phyloP scores from a whole-genome alignment of 495 filamentous ascomycete species.

The Immersiella caudata region DNA sequence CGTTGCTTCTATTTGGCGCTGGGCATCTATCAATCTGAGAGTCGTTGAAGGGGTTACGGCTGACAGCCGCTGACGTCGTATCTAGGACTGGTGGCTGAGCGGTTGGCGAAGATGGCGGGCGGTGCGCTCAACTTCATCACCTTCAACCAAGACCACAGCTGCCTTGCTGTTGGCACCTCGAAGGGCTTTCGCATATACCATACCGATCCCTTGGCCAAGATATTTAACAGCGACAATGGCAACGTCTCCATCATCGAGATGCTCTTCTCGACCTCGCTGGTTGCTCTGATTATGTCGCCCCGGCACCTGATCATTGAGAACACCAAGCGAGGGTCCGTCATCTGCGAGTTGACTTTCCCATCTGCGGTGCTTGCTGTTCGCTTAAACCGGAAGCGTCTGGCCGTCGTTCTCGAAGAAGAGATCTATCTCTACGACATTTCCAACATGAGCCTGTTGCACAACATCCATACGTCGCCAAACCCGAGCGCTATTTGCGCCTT shows the following conservation, averaged over 20 bases:
- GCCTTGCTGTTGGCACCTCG: constrained; percentile 87
- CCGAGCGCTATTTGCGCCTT: constrained; percentile 87
- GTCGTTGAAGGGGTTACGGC: not conserved
- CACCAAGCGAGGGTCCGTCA: constrained; percentile 95
- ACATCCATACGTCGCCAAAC: constrained; percentile 91
- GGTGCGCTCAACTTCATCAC: constrained; percentile 94
- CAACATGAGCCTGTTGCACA: constrained; percentile 92
- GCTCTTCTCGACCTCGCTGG: constrained; percentile 98
- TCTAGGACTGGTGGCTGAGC: not conserved
- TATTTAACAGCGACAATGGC: constrained; percentile 88
- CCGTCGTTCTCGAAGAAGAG: constrained; percentile 89
- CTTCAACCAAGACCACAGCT: constrained; percentile 98
- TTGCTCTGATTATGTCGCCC: constrained; percentile 88
- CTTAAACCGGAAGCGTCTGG: constrained; percentile 89
- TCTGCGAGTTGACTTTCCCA: constrained; percentile 98
- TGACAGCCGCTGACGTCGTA: constrained; percentile 6
- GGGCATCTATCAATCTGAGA: not conserved
- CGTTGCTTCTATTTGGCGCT: not conserved
- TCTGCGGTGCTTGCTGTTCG: constrained; percentile 90
- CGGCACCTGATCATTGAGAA: constrained; percentile 92
- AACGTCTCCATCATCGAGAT: constrained; percentile 96
- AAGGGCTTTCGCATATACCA: constrained; percentile 95
- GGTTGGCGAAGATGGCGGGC: constrained; percentile 42
- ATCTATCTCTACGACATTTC: constrained; percentile 98
- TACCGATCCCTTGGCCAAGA: constrained; percentile 91